phyloP scores from a whole-genome alignment of 345 rosid species.

The Populus ilicifolia region DNA sequence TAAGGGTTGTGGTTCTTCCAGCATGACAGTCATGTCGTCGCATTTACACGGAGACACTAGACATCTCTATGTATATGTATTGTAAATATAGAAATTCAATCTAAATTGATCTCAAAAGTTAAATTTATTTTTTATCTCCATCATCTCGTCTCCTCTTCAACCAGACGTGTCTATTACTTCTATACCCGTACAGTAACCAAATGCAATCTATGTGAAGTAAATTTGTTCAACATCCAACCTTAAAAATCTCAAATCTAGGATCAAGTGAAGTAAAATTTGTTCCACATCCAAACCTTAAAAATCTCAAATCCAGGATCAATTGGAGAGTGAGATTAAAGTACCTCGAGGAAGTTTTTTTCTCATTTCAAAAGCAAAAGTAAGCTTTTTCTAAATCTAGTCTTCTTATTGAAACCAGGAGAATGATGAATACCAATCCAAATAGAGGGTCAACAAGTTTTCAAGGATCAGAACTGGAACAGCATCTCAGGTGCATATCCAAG shows the following conservation, averaged over 20 bases:
- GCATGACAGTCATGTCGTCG: no score
- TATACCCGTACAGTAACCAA: no score
- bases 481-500: slow-evolving; percentile 76
- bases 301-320: neutral
- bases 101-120: no score
- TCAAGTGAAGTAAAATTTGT: neutral
- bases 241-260: neutral
- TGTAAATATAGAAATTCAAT: no score
- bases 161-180: no score
- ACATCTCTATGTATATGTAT: no score
- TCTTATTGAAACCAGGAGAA: slow-evolving; percentile 1
- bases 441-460: neutral
- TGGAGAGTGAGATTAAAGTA: neutral
- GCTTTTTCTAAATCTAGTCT: neutral
- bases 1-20: no score
- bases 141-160: no score
- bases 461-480: slow-evolving; percentile 85
- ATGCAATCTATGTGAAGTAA: no score
- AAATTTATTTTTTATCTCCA: no score
- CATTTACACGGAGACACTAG: no score
- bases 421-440: neutral
- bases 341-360: neutral
- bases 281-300: neutral
- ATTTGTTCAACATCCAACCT: neutral
- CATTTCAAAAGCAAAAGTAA: neutral